Conservation (phyloP, 352 stramenopile species). For the Pythium scleroteichum region DNA sequence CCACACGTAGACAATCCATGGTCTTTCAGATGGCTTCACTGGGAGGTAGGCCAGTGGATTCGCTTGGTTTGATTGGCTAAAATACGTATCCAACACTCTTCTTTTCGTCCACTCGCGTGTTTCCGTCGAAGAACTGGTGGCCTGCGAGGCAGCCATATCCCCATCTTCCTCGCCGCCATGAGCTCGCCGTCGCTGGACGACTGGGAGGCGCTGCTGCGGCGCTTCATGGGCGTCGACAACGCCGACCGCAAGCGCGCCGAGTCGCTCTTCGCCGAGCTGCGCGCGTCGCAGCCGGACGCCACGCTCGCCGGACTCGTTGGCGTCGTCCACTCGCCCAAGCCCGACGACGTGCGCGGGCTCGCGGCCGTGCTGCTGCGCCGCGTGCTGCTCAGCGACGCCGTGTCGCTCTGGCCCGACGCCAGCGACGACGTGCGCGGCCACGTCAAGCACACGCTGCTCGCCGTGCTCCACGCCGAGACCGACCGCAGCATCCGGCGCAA, state of each 20-base stretch:
- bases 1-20: too few species aligned
- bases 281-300: conserved; percentile 56
- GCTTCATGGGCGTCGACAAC: conserved; percentile 76
- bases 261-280: conserved; percentile 53
- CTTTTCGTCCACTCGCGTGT: conserved; percentile 25
- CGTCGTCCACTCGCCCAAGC: conserved; percentile 55
- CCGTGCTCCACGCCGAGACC: conserved; percentile 55
- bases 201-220: conserved; percentile 72
- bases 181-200: conserved; percentile 33
- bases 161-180: conserved; percentile 16
- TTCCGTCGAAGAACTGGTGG: conserved; percentile 33
- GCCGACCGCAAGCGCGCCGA: conserved; percentile 66
- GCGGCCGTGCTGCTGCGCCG: conserved; percentile 74
- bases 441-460: conserved; percentile 68
- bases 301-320: conserved; percentile 56
- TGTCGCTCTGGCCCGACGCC: conserved; percentile 75
- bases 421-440: conserved; percentile 39
- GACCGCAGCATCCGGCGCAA: conserved; percentile 82
- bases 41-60: conserved; percentile 11
- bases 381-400: conserved; percentile 73
- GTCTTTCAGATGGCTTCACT: conserved; percentile 36
- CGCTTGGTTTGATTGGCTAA: conserved; percentile 16
- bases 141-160: conserved; percentile 24
- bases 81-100: conserved; percentile 12
- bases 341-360: conserved; percentile 71